phyloP scores from a whole-genome alignment of 257 asterid genomes.

The Jaltomata sinuosa region DNA sequence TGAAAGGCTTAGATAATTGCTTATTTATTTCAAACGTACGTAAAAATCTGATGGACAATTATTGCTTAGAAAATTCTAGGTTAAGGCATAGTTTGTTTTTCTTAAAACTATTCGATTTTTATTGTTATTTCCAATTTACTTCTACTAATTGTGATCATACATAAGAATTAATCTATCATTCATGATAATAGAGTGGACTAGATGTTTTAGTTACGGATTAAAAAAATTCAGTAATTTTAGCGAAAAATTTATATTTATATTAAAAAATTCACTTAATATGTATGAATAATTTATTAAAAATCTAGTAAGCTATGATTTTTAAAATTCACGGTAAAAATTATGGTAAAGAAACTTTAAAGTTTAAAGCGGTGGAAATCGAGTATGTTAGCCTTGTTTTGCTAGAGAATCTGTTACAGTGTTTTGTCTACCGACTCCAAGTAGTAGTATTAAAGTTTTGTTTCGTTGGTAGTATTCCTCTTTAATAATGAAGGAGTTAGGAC shows the following conservation, averaged over 20 bases:
- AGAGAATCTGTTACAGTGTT: not conserved
- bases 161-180: not conserved
- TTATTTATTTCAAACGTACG: not conserved
- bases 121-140: too few relatives aligned
- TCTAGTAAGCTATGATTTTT: not conserved
- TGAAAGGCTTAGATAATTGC: not conserved
- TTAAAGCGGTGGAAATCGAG: not conserved
- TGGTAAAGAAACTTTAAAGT: not conserved
- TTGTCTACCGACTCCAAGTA: not conserved
- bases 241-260: not conserved
- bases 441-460: not conserved
- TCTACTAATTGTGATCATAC: not conserved
- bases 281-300: not conserved
- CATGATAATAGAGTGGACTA: not conserved
- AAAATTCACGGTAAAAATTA: not conserved
- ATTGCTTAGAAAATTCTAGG: not conserved
- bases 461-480: not conserved
- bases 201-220: not conserved
- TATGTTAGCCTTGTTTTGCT: not conserved
- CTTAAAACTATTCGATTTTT: not conserved
- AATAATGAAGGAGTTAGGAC: constrained; percentile 13
- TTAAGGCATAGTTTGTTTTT: too few relatives aligned
- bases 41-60: not conserved
- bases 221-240: not conserved
- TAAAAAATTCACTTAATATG: not conserved